Percentiles rank a stretch among this genome's conserved stretches.
These are phyloP conservation scores for Fusarium subglutinans DNA, from an alignment of 2,329 filamentous ascomycete species.

Conservation along the genomic window DNA sequence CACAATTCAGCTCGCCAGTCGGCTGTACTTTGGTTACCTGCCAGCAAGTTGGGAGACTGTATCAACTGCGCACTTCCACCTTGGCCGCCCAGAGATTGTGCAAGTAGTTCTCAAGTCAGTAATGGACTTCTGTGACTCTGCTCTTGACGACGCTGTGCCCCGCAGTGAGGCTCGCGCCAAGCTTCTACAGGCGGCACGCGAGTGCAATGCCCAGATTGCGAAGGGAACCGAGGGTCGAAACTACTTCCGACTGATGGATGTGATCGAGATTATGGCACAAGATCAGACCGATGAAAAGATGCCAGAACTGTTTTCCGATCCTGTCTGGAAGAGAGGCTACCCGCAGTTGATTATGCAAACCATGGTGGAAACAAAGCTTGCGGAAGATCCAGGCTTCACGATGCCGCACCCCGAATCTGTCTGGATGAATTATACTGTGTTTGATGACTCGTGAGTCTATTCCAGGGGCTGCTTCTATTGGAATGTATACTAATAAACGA, in stretches of 20 bases:
- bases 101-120: neutral
- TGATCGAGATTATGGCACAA: constrained; percentile 2
- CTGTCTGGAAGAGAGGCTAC: constrained; percentile 3
- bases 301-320: neutral
- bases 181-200: neutral
- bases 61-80: constrained; percentile 3
- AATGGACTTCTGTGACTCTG: constrained; percentile 3
- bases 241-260: constrained; percentile 5
- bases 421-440: neutral
- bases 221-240: neutral
- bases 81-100: neutral
- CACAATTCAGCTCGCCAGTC: constrained; percentile 2
- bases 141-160: neutral
- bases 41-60: constrained; percentile 11
- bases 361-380: constrained; percentile 1
- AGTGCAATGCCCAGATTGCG: constrained; percentile 1
- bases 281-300: neutral
- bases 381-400: neutral
- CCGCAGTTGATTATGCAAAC: constrained; percentile 2
- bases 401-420: constrained; percentile 7
- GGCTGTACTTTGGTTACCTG: constrained; percentile 1
- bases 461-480: too few species aligned
- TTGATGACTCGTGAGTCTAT: neutral
- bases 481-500: neutral
- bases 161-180: neutral